Base-by-base conservation (phyloP, 78 protist genomes). In the Cavenderia fasciculata region DNA sequence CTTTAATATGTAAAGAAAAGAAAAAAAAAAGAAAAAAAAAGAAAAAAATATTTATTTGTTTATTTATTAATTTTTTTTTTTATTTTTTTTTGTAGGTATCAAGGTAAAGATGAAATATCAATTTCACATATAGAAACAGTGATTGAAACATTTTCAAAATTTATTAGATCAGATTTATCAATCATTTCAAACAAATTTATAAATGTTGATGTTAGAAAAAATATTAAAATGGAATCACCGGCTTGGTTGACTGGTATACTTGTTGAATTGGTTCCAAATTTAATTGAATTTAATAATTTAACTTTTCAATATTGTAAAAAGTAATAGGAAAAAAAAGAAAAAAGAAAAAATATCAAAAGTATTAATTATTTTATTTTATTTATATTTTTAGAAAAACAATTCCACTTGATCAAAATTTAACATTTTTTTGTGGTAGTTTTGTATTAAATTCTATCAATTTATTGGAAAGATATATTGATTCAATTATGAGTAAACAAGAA, bases 211-310 rank as follows among this genome's bases (percentile, higher is more conserved):
- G 57, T 40, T 27, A 49, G 43, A 43, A 68, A 56, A 6, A 68
- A n/a, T 57, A 49, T 33, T 5, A 68, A 54, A 29, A 16, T 56
- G 23, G 79, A 82, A 33, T 23, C 78, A 4, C 41, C 90, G 8
- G 71, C 90, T 18, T 82, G 90, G 90, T 25, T 82, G 3, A 68
- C 90, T 19, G 72, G 78, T 41, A 36, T 68, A 1, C 54, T 82
- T 21, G 31, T 59, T 40, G 90, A 82, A 4, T 31, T 82, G 18
- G 43, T 82, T 43, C 78, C 77, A 40, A 10, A 27, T 0, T 27
- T 82, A n/a, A 59, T 69, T 14, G 46, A 68, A 43, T 82, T 66
- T 57, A 82, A 82, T 57, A 33, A 65, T 5, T 23, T 62, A 16
- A 59, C 63, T 1, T 8, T 16, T n/a, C 16, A 23, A 12, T 36